Evolutionary conservation across 2,329 filamentous ascomycete species (phyloP).

Genomic region (Epichloe baconii): DNA sequence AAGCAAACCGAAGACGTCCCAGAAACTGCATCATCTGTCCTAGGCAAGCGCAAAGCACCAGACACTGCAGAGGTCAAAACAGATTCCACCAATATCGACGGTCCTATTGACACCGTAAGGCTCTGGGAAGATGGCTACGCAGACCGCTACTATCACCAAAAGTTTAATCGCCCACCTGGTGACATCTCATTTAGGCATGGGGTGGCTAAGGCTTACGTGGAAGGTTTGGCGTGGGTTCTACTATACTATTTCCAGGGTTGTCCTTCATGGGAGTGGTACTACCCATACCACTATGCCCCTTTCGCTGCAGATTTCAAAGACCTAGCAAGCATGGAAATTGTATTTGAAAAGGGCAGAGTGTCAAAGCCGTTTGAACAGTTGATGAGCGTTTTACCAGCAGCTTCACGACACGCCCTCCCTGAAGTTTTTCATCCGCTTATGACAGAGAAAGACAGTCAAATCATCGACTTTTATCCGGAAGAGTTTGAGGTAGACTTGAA

Average conservation of each 20-base stretch:
- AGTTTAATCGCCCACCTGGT: constrained; percentile 72
- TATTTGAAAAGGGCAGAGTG: constrained; percentile 71
- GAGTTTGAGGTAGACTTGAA: constrained; percentile 91
- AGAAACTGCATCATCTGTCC: constrained; percentile 32
- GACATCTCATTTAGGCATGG: constrained; percentile 79
- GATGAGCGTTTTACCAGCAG: constrained; percentile 93
- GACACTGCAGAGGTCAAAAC: not conserved
- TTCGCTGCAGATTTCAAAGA: constrained; percentile 92
- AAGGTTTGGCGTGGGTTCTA: constrained; percentile 90
- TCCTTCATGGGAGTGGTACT: constrained; percentile 98
- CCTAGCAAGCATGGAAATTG: constrained; percentile 62
- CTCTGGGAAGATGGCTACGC: constrained; percentile 94
- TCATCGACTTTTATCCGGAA: constrained; percentile 94
- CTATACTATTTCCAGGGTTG: constrained; percentile 97
- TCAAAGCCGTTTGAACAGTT: constrained; percentile 93
- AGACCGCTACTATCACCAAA: constrained; percentile 93
- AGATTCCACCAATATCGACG: constrained; percentile 25
- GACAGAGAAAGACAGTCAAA: constrained; percentile 75
- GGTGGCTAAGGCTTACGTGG: constrained; percentile 83
- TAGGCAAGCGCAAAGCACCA: constrained; percentile 62
- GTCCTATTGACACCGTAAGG: constrained; percentile 66
- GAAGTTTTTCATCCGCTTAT: constrained; percentile 82
- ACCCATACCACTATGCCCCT: constrained; percentile 95
- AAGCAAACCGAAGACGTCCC: constrained; percentile 8
- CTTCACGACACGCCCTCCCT: constrained; percentile 83